Conservation (phyloP, 106 monocot genomes). For the Dendrobium nobile region DNA sequence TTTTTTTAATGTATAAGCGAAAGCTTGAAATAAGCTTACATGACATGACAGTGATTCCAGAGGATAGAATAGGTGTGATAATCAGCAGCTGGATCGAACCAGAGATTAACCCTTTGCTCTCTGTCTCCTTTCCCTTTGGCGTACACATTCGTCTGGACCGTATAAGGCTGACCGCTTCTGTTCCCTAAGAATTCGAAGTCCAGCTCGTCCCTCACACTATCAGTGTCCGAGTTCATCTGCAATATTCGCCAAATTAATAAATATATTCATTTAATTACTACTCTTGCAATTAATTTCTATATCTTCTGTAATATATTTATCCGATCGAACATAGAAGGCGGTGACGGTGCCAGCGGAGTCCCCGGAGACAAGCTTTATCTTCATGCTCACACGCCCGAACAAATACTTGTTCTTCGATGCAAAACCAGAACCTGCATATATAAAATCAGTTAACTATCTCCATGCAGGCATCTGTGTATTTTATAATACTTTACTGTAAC, state of each 20-base stretch:
- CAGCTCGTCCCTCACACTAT: constrained; percentile 17
- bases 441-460: background rate
- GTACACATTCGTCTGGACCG: constrained; percentile 32
- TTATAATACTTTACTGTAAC: no score
- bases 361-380: constrained; percentile 37
- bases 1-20: no score
- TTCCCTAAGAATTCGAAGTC: constrained; percentile 45
- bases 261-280: background rate
- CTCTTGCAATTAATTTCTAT: background rate
- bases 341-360: constrained; percentile 56
- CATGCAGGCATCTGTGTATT: background rate
- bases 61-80: constrained; percentile 28
- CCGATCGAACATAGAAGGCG: constrained; percentile 35
- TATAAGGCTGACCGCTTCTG: constrained; percentile 25
- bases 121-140: constrained; percentile 26
- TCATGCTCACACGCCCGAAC: constrained; percentile 49
- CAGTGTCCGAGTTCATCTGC: constrained; percentile 15
- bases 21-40: constrained; percentile 10
- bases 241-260: background rate
- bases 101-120: constrained; percentile 29
- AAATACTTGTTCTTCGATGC: constrained; percentile 35
- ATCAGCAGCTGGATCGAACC: constrained; percentile 30
- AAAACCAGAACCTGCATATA: constrained; percentile 29
- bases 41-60: constrained; percentile 20
- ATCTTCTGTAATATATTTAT: background rate